phyloP scores from a whole-genome alignment of 208 protist genomes.

The Trypanosoma brucei region DNA sequence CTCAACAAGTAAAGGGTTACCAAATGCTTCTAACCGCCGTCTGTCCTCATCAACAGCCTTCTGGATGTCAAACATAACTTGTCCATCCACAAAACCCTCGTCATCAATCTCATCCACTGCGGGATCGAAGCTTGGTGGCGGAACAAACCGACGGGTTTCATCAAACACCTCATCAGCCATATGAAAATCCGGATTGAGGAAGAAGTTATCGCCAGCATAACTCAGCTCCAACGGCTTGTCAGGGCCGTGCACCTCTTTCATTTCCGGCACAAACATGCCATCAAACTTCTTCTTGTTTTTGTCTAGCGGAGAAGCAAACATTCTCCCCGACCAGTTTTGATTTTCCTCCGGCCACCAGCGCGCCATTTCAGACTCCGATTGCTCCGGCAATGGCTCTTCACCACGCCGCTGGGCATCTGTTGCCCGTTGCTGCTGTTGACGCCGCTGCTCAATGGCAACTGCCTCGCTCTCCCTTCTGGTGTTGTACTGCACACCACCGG shows the following conservation, averaged over 20 bases:
- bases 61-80: conserved; percentile 81
- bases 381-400: conserved; percentile 27
- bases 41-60: conserved; percentile 82
- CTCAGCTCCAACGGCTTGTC: conserved; percentile 67
- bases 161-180: conserved; percentile 80
- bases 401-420: conserved; percentile 63
- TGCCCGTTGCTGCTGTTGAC: conserved; percentile 51
- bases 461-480: conserved; percentile 33
- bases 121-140: conserved; percentile 79
- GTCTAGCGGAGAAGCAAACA: conserved; percentile 67
- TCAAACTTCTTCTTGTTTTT: conserved; percentile 74
- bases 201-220: conserved; percentile 71
- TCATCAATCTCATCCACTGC: conserved; percentile 83
- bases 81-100: conserved; percentile 70
- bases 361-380: conserved; percentile 30
- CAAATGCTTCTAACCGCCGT: conserved; percentile 79
- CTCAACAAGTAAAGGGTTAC: conserved; percentile 81
- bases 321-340: conserved; percentile 62
- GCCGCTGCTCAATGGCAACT: conserved; percentile 39
- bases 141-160: conserved; percentile 68
- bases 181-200: conserved; percentile 62
- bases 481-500: conserved; percentile 80
- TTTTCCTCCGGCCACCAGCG: conserved; percentile 70
- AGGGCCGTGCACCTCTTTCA: conserved; percentile 58
- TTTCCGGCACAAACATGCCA: conserved; percentile 82